Conservation (phyloP, 192 early-diverging fungal species). For the Umbelopsis sp. region DNA sequence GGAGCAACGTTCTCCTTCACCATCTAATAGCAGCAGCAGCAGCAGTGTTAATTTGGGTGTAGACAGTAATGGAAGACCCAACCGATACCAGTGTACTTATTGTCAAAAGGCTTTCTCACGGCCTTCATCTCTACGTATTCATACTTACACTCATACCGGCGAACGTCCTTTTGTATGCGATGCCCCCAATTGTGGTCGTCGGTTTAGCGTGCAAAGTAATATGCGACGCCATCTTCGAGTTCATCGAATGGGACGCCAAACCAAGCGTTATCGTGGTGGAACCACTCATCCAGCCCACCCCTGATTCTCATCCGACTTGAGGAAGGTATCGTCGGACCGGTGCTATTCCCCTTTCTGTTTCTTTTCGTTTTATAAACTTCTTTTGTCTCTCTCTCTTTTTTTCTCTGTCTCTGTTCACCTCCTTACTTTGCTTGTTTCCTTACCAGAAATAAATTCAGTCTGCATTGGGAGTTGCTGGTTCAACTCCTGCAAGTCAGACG, state of each 20-base stretch:
- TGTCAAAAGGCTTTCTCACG: constrained; percentile 61
- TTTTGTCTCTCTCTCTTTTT: neutral
- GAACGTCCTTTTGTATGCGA: constrained; percentile 62
- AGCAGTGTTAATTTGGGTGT: constrained; percentile 15
- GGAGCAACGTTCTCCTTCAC: constrained; percentile 18
- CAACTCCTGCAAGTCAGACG: neutral
- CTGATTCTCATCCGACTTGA: neutral
- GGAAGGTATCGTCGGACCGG: too few species aligned
- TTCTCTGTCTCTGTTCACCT: neutral
- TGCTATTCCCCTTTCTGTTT: neutral
- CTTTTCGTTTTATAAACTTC: neutral
- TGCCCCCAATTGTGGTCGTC: constrained; percentile 29
- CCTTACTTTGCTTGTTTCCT: neutral
- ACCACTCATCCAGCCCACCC: constrained; percentile 38
- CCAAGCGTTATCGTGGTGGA: constrained; percentile 40
- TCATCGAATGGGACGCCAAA: constrained; percentile 39
- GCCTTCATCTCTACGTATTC: constrained; percentile 60
- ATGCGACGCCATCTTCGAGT: constrained; percentile 35
- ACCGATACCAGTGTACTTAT: constrained; percentile 52
- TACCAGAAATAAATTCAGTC: neutral
- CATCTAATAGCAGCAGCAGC: constrained; percentile 9
- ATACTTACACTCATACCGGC: constrained; percentile 64
- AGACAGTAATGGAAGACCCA: constrained; percentile 23
- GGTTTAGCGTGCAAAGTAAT: constrained; percentile 37
- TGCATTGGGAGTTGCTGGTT: constrained; percentile 7